Evolutionary conservation across 1,284 basidiomycete species (phyloP).

Genomic region (Taiwanofungus camphoratus): DNA sequence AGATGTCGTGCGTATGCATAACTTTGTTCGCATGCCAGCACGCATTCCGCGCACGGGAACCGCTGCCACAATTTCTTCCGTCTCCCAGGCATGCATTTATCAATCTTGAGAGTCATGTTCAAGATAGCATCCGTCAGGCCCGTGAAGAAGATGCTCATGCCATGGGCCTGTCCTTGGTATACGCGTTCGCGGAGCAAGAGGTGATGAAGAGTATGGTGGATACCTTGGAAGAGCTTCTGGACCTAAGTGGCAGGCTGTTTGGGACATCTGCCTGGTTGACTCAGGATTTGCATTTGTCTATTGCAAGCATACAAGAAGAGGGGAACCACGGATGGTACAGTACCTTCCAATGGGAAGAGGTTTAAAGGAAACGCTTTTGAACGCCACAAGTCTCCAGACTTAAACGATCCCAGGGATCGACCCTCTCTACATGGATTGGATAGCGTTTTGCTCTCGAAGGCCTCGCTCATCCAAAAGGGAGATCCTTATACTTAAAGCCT

Average conservation of each 20-base stretch:
- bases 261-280: conserved; percentile 41
- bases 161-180: conserved; percentile 35
- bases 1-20: conserved; percentile 44
- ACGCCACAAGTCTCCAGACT: no score
- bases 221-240: conserved; percentile 37
- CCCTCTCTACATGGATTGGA: no score
- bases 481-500: no score
- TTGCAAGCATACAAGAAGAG: conserved; percentile 18
- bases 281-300: conserved; percentile 21
- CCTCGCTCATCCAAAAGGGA: no score
- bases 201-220: conserved; percentile 38
- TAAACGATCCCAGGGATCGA: no score
- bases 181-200: conserved; percentile 42
- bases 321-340: conserved; percentile 26
- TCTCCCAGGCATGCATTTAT: conserved; percentile 38
- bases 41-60: conserved; percentile 41
- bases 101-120: conserved; percentile 33
- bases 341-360: conserved; percentile 22
- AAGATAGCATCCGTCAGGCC: conserved; percentile 29
- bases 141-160: conserved; percentile 27
- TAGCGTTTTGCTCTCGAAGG: no score
- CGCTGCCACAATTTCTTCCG: conserved; percentile 47
- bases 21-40: conserved; percentile 46
- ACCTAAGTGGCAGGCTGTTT: conserved; percentile 38
- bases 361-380: conserved; percentile 5